Percentiles rank a stretch among this genome's conserved stretches.
phyloP scores from a whole-genome alignment of 345 rosid genomes.

The Gossypium raimondii region DNA sequence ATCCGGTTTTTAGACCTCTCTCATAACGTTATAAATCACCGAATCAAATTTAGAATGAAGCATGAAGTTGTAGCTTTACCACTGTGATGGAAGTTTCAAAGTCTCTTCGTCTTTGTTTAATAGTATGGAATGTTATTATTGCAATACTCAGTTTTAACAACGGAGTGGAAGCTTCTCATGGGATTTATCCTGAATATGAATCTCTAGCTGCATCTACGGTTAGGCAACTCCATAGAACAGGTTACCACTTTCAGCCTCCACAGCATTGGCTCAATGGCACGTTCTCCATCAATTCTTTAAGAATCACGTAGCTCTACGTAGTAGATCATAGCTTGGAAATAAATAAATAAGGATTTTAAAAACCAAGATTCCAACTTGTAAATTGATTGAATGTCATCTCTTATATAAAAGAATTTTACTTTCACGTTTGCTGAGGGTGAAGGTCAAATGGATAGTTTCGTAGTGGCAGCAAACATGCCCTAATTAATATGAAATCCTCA shows the following conservation, averaged over 20 bases:
- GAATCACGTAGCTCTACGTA: too few species aligned
- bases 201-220: background rate
- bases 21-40: background rate
- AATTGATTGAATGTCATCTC: too few species aligned
- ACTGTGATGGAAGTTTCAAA: background rate
- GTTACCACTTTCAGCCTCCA: slow-evolving; percentile 16
- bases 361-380: too few species aligned
- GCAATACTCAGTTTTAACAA: background rate
- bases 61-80: background rate
- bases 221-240: slow-evolving; percentile 11
- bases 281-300: background rate
- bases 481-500: background rate
- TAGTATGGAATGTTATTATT: background rate
- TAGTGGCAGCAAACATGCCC: background rate
- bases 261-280: slow-evolving; percentile 19
- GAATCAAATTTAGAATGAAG: background rate
- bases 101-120: background rate
- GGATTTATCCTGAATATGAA: background rate
- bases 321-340: too few species aligned
- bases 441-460: too few species aligned
- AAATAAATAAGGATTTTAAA: too few species aligned
- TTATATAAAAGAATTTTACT: too few species aligned
- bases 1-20: background rate
- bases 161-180: slow-evolving; percentile 7
- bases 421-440: too few species aligned